Evolutionary conservation across 163 green algal genomes (phyloP), one percentile per base, ranked within the genome.

Genomic region (Trebouxia gelatinosa): DNA sequence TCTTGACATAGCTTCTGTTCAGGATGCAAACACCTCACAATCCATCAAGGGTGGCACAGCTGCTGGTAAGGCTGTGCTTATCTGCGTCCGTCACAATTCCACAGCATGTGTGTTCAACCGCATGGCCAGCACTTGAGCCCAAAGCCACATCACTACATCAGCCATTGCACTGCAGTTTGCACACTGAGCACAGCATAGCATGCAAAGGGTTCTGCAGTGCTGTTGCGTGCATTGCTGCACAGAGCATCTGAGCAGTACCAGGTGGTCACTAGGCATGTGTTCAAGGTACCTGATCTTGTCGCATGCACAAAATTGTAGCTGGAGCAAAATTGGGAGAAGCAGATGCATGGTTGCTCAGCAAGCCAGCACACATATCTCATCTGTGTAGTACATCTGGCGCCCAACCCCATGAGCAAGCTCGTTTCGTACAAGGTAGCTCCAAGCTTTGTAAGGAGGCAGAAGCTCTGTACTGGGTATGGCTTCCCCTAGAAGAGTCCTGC

Each of bases 371-470:
- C 81, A 77, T 66, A 70, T 81, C 39, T 64, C 43, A 64, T 85
- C 83, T 50, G 81, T 90, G 84, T 94, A 92, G 74, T 93, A 95
- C 86, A 94, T 89, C 70, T 79, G 82, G 19, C 82, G 80, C 16
- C 90, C 89, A 16, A 84, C 78, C 68, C 92, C 85, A 2, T 61
- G 39, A 5, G 89, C 88, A n/a, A 90, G 83, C 82, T 92, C 84
- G 65, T 90, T 95, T 59, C 74, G 48, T 11, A 71, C 77, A 28
- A 93, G 61, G 75, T 90, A 89, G 19, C 67, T 61, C 91, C 91
- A 95, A 3, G 89, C 78, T 66, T 87, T 87, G 79, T 90, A 95
- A 7, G 64, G 35, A 2, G 82, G 81, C 9, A 83, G 32, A 21
- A 67, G 32, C 1, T 46, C 2, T 5, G 23, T 23, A 0, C 51